Percentiles rank a stretch among this genome's conserved stretches.
These are phyloP conservation scores for Paraconiothyrium brasiliense DNA, from an alignment of 2,329 filamentous ascomycete species.

Conservation along the genomic window DNA sequence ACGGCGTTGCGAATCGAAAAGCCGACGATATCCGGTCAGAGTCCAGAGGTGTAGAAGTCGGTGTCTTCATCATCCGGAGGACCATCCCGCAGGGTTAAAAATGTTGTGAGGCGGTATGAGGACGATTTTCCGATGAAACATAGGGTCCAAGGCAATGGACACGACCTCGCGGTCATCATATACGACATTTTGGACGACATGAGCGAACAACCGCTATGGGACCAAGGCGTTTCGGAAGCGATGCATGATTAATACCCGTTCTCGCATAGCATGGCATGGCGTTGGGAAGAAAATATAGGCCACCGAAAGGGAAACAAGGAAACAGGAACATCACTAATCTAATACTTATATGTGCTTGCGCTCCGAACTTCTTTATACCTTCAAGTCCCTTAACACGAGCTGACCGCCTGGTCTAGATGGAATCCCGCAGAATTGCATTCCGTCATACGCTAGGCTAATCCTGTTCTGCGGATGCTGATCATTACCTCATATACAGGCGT, in stretches of 20 bases:
- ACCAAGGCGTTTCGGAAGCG: slow-evolving; percentile 16
- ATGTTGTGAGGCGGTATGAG: neutral
- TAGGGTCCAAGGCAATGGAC: neutral
- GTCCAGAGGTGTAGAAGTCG: slow-evolving; percentile 57
- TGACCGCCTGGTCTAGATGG: slow-evolving; percentile 14
- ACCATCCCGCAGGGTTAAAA: slow-evolving; percentile 14
- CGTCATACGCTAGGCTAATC: slow-evolving; percentile 18
- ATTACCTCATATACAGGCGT: slow-evolving; percentile 4
- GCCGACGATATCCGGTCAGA: slow-evolving; percentile 44
- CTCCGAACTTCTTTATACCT: neutral
- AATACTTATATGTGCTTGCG: neutral
- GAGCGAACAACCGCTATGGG: slow-evolving; percentile 5
- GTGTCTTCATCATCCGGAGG: slow-evolving; percentile 57
- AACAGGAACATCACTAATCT: slow-evolving; percentile 11
- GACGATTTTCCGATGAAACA: neutral
- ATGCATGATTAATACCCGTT: slow-evolving; percentile 19
- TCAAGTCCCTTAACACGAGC: slow-evolving; percentile 1
- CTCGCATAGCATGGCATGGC: slow-evolving; percentile 14
- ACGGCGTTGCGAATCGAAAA: slow-evolving; percentile 64
- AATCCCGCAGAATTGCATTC: slow-evolving; percentile 15
- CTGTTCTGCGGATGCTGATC: slow-evolving; percentile 11
- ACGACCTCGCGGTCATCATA: neutral
- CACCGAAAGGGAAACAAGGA: slow-evolving; percentile 1
- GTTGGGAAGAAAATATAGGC: slow-evolving; percentile 3
- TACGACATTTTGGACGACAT: slow-evolving; percentile 5